phyloP scores from a whole-genome alignment of 208 protist species.

The Trypanosoma avium region DNA sequence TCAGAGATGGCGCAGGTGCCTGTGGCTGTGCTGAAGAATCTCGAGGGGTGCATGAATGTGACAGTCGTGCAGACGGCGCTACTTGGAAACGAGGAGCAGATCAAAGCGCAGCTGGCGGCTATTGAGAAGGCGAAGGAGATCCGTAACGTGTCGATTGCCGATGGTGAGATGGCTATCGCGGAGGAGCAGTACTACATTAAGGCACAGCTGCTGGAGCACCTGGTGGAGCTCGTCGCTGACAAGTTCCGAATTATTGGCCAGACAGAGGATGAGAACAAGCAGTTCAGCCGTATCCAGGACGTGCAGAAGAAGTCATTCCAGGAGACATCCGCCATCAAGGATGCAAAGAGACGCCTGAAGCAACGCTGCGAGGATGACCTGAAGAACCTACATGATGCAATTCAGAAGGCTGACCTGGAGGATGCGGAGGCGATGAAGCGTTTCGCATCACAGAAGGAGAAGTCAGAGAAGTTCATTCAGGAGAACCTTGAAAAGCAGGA shows the following conservation, averaged over 20 bases:
- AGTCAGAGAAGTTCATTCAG: constrained; percentile 58
- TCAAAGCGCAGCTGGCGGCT: constrained; percentile 40
- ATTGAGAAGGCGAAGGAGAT: constrained; percentile 55
- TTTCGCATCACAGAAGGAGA: constrained; percentile 72
- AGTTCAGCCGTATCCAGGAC: constrained; percentile 40
- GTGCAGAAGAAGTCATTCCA: constrained; percentile 80
- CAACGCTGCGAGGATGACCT: constrained; percentile 74
- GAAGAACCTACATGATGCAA: constrained; percentile 74
- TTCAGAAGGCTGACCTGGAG: constrained; percentile 80
- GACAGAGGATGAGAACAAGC: constrained; percentile 60
- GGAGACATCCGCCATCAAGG: constrained; percentile 77
- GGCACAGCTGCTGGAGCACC: constrained; percentile 56
- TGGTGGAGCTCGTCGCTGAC: constrained; percentile 49
- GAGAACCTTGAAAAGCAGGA: constrained; percentile 81
- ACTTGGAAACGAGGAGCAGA: constrained; percentile 58
- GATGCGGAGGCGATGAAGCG: constrained; percentile 77
- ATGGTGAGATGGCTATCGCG: constrained; percentile 57
- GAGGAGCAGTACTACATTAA: constrained; percentile 71
- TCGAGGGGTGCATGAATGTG: constrained; percentile 56
- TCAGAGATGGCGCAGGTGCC: constrained; percentile 51
- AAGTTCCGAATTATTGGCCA: constrained; percentile 61
- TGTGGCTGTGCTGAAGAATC: constrained; percentile 43
- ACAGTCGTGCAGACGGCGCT: constrained; percentile 47
- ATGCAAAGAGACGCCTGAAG: constrained; percentile 76
- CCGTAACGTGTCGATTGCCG: constrained; percentile 39